Percentiles rank a stretch among this genome's conserved stretches.
phyloP scores from a whole-genome alignment of 805 yeast species.

The Yarrowia hollandica region DNA sequence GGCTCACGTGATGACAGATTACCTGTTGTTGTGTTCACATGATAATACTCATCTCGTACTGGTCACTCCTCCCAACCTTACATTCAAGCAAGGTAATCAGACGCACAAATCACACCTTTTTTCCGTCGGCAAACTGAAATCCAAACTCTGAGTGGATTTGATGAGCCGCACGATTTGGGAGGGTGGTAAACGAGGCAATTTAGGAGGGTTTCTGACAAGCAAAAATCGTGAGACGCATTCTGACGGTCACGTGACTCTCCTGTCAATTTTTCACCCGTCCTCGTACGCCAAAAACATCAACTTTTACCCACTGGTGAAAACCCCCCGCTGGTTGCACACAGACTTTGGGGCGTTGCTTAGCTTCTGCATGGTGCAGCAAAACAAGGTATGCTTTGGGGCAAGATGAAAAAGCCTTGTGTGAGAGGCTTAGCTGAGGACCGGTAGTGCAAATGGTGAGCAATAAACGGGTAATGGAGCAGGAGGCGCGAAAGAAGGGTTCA shows the following conservation, averaged over 20 bases:
- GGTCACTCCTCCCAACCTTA: slow-evolving; percentile 18
- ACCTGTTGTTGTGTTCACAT: too few species aligned
- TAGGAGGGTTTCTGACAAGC: too few species aligned
- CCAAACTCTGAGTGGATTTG: neutral
- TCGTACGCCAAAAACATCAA: neutral
- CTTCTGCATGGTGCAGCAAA: slow-evolving; percentile 21
- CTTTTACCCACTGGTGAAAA: neutral
- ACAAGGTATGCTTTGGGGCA: neutral
- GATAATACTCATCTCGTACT: too few species aligned
- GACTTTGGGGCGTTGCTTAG: slow-evolving; percentile 17
- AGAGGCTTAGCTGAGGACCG: too few species aligned
- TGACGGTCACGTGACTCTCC: too few species aligned
- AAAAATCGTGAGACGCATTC: too few species aligned
- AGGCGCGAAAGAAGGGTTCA: too few species aligned
- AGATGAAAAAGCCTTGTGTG: slow-evolving; percentile 11
- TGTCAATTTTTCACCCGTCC: too few species aligned
- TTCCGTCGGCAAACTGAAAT: slow-evolving; percentile 25
- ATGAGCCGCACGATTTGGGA: slow-evolving; percentile 26
- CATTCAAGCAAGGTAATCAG: slow-evolving; percentile 27
- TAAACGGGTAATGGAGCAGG: too few species aligned
- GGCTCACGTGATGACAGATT: too few species aligned
- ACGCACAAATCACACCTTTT: slow-evolving; percentile 27
- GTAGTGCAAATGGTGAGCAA: too few species aligned
- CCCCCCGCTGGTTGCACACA: neutral
- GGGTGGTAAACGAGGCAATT: too few species aligned